Evolutionary conservation across 495 filamentous ascomycete genomes (phyloP).

Genomic region (Thermothielavioides terrestris): DNA sequence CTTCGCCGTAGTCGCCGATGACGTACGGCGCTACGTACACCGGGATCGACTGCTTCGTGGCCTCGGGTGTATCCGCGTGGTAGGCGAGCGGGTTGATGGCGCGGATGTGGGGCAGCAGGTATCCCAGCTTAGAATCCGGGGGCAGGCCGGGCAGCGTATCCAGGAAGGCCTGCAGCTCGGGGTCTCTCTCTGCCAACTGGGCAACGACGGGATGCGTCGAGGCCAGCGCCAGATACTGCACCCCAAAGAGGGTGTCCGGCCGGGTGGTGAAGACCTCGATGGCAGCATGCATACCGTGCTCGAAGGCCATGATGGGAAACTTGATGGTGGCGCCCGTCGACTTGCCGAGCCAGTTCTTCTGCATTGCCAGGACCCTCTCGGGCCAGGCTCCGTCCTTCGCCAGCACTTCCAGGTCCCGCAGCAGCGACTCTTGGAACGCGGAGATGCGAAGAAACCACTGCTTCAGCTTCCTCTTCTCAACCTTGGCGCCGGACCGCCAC

Average conservation of each 20-base stretch:
- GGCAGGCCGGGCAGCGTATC: slow-evolving; percentile 51
- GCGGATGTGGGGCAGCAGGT: slow-evolving; percentile 49
- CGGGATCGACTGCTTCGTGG: slow-evolving; percentile 50
- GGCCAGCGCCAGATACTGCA: slow-evolving; percentile 76
- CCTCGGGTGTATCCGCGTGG: slow-evolving; percentile 40
- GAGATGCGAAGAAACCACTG: slow-evolving; percentile 91
- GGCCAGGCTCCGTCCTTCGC: slow-evolving; percentile 61
- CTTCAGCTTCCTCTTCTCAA: slow-evolving; percentile 69
- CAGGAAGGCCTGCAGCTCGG: slow-evolving; percentile 57
- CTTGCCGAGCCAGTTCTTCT: slow-evolving; percentile 81
- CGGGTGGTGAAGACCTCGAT: slow-evolving; percentile 79
- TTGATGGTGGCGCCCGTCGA: slow-evolving; percentile 63
- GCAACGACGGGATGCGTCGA: slow-evolving; percentile 62
- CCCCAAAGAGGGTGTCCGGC: slow-evolving; percentile 74
- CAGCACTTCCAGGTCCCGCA: slow-evolving; percentile 62
- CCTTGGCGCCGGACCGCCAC: slow-evolving; percentile 81
- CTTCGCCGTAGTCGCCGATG: slow-evolving; percentile 78
- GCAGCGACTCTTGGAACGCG: slow-evolving; percentile 61
- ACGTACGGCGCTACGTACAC: slow-evolving; percentile 81
- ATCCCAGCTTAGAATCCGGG: slow-evolving; percentile 67
- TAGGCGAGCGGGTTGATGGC: slow-evolving; percentile 60
- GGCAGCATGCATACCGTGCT: slow-evolving; percentile 27
- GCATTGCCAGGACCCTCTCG: slow-evolving; percentile 71
- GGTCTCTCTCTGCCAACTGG: slow-evolving; percentile 48
- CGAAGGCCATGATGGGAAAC: slow-evolving; percentile 48